A percentile compares a stretch with the other conserved stretches of the same genome.
phyloP scores from a whole-genome alignment of 306 rosid genomes.

The Lotus japonicus region DNA sequence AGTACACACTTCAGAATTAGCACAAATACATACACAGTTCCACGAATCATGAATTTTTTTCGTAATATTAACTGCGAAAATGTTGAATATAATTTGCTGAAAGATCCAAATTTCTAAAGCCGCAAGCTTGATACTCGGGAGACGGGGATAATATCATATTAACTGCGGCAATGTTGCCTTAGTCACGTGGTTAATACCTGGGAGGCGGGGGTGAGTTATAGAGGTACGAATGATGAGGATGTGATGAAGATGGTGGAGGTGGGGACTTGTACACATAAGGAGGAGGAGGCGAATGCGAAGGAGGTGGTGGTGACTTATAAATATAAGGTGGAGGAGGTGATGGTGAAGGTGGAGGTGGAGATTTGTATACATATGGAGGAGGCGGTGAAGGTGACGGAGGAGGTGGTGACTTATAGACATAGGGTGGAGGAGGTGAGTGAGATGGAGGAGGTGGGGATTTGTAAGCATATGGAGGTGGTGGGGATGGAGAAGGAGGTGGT shows the following conservation, averaged over 20 bases:
- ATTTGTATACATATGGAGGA: background rate
- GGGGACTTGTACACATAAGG: background rate
- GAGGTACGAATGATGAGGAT: background rate
- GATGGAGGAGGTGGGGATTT: background rate
- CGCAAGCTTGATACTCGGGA: too few relatives aligned
- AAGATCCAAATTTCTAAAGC: too few relatives aligned
- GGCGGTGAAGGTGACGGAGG: conserved; percentile 14
- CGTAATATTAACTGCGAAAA: too few relatives aligned
- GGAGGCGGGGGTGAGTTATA: too few relatives aligned
- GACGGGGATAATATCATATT: too few relatives aligned
- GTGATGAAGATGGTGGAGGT: too few relatives aligned
- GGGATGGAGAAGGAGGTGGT: background rate
- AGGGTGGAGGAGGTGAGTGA: background rate
- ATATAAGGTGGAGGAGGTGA: background rate
- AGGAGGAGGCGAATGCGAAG: background rate
- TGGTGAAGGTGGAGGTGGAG: background rate
- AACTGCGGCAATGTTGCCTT: background rate
- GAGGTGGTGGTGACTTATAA: background rate
- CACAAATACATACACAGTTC: too few relatives aligned
- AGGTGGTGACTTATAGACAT: background rate
- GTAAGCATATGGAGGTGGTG: background rate
- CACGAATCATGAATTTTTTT: too few relatives aligned
- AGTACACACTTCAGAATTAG: too few relatives aligned
- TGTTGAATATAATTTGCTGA: too few relatives aligned
- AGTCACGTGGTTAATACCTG: background rate